Conservation (phyloP, 345 rosid species). For the Corchorus capsularis region DNA sequence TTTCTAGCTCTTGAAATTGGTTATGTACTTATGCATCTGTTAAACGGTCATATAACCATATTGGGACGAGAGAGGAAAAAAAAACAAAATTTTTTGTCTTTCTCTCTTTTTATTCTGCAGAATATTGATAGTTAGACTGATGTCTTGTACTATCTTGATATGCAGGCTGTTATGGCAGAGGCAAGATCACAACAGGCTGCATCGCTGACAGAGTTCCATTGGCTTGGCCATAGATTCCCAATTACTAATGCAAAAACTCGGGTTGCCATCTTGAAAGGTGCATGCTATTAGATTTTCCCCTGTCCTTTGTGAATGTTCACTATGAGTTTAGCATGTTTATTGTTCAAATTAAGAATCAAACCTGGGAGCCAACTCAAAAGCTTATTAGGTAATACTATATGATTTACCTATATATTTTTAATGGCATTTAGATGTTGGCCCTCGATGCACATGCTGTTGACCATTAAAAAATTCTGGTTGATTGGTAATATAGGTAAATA, state of each 20-base stretch:
- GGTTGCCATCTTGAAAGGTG: slow-evolving; percentile 92
- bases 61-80: neutral
- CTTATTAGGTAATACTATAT: neutral
- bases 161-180: slow-evolving; percentile 95
- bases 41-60: neutral
- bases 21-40: neutral
- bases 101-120: slow-evolving; percentile 4
- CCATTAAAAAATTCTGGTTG: slow-evolving; percentile 8
- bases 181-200: slow-evolving; percentile 99
- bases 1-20: slow-evolving; percentile 6
- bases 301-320: slow-evolving; percentile 10
- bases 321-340: slow-evolving; percentile 2
- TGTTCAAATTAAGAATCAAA: slow-evolving; percentile 8
- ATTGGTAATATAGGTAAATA: no score
- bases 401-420: neutral
- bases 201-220: slow-evolving; percentile 88
- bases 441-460: neutral
- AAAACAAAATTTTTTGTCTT: neutral
- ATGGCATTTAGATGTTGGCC: neutral
- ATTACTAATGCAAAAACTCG: slow-evolving; percentile 93
- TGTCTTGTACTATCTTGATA: slow-evolving; percentile 14
- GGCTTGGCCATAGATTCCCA: slow-evolving; percentile 96
- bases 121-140: neutral
- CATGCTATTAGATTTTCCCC: slow-evolving; percentile 12
- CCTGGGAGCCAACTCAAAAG: neutral